Evolutionary conservation across 2,329 filamentous ascomycete genomes (phyloP).

Genomic region (Periconia macrospinosa): DNA sequence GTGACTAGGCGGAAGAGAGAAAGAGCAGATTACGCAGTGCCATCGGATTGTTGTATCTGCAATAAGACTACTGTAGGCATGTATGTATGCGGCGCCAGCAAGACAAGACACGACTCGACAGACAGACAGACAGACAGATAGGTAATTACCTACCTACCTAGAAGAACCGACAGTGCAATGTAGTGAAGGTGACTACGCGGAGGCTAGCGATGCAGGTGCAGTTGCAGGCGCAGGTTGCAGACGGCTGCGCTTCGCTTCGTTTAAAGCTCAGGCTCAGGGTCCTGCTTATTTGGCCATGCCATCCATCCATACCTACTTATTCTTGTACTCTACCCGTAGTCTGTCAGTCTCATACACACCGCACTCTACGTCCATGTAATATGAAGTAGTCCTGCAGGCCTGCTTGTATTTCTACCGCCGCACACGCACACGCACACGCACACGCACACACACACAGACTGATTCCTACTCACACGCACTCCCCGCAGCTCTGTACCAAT

Average conservation of each 20-base stretch:
- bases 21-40: too few species aligned
- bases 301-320: not conserved
- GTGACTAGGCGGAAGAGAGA: too few species aligned
- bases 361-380: conserved; percentile 5
- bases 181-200: too few species aligned
- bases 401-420: conserved; percentile 4
- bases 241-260: conserved; percentile 2
- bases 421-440: not conserved
- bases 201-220: conserved; percentile 11
- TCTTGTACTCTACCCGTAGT: too few species aligned
- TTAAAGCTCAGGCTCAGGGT: conserved; percentile 6
- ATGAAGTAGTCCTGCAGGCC: too few species aligned
- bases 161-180: too few species aligned
- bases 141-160: too few species aligned
- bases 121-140: too few species aligned
- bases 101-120: too few species aligned
- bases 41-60: too few species aligned
- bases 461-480: not conserved
- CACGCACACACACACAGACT: not conserved
- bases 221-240: conserved; percentile 14
- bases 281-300: conserved; percentile 6
- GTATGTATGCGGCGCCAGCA: too few species aligned
- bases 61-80: too few species aligned
- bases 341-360: not conserved
- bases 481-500: not conserved